Evolutionary conservation across 441 rosid genomes (phyloP).

Genomic region (Pelargonium cotyledonis): DNA sequence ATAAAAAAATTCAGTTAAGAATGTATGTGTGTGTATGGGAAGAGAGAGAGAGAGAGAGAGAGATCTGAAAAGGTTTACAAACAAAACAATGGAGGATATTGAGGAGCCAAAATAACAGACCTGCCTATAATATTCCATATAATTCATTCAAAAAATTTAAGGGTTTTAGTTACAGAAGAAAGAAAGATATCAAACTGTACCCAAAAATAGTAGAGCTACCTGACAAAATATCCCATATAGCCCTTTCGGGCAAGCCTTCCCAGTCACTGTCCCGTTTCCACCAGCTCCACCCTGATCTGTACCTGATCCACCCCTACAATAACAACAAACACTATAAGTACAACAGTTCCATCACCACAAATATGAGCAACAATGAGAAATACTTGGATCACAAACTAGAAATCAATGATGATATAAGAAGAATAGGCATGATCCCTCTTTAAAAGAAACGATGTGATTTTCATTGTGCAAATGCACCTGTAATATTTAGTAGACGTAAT

Average conservation of each 20-base stretch:
- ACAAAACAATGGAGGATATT: not conserved
- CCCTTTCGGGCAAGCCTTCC: conserved; percentile 93
- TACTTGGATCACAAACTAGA: conserved; percentile 15
- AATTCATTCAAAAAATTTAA: not conserved
- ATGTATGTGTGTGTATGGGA: not conserved
- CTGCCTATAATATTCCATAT: not conserved
- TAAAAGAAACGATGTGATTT: not conserved
- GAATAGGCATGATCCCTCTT: not conserved
- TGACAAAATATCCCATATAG: conserved; percentile 83
- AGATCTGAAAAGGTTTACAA: not conserved
- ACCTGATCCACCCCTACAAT: conserved; percentile 73
- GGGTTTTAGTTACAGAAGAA: not conserved
- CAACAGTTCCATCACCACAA: conserved; percentile 6
- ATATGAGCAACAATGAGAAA: conserved; percentile 3
- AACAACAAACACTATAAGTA: conserved; percentile 11
- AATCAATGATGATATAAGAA: conserved; percentile 4
- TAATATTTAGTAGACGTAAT: not conserved
- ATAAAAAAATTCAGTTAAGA: not conserved
- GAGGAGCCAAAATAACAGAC: not conserved
- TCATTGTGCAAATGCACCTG: not conserved
- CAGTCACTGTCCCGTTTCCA: conserved; percentile 77
- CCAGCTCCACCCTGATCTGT: conserved; percentile 50
- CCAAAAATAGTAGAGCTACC: conserved; percentile 35
- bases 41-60: not conserved
- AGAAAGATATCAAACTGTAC: conserved; percentile 7